Evolutionary conservation across 345 rosid genomes (phyloP), one percentile per base, ranked within the genome.

Genomic region (Lepidium sativum): DNA sequence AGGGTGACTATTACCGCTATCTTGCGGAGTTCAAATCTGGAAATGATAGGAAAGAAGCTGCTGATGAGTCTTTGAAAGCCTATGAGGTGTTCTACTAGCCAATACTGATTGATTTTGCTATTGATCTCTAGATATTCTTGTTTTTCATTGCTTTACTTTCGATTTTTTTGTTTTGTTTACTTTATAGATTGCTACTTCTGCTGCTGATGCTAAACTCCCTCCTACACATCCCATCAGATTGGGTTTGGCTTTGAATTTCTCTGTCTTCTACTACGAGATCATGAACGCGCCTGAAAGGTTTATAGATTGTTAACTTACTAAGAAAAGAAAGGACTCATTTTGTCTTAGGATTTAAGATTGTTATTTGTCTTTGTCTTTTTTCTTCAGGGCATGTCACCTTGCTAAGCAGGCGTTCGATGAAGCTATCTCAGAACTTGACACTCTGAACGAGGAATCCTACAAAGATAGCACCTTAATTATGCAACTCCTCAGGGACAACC

Each of bases 401-500:
- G 92, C 89, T 37, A 83, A 82, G 71, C 83, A 79, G 70, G 85
- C 87, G 15, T 86, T 86, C 27, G 92, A 86, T 70, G 92, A 82
- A 41, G 92, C 89, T 52, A 86, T 86, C 65, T 69, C 88, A 2
- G 89, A 86, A 65, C 72, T 86, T 79, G 92, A 86, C 74, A 67
- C 77, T n/a, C 64, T 83, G 14, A 79, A 78, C 25, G 92, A 86
- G 77, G 89, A 83, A 57, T 86, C 92, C 31, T 86, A 83, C 76
- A 86, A 86, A 52, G 92, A 86, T 50, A 86, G 89, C 81, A 86
- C 89, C 34, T 73, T 86, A 68, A 86, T 86, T 50, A 79, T 86
- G 92, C 92, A 83, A 54, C 89, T 86, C 45, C 69, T 83, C 27
- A 79, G 92, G 76, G 92, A 86, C 77, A 86, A 86, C 69, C 85